Conservation (phyloP, 2,329 filamentous ascomycete genomes). For the Amauroascus verrucosus region DNA sequence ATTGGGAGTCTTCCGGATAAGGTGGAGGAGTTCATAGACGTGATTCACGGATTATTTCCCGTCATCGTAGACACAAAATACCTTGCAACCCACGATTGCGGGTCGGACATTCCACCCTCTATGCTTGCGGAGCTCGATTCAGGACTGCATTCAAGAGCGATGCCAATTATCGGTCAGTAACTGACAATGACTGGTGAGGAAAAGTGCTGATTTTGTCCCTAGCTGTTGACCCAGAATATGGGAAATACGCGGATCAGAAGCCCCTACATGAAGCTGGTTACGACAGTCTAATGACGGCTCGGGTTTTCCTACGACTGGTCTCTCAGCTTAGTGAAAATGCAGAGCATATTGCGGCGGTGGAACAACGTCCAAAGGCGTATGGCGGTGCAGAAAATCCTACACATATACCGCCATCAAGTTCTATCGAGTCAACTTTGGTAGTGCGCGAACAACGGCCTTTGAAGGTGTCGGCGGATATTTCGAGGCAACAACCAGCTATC, state of each 20-base stretch:
- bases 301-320: conserved; percentile 47
- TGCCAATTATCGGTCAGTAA: conserved; percentile 26
- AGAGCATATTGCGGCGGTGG: not conserved
- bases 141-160: conserved; percentile 20
- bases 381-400: not conserved
- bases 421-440: not conserved
- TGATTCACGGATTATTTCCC: conserved; percentile 46
- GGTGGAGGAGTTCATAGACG: conserved; percentile 44
- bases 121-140: conserved; percentile 8
- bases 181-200: not conserved
- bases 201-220: conserved; percentile 1
- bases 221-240: conserved; percentile 26
- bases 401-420: not conserved
- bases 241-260: conserved; percentile 23
- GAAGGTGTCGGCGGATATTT: not conserved
- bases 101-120: conserved; percentile 14
- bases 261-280: conserved; percentile 51
- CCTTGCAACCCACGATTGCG: conserved; percentile 48
- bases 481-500: conserved; percentile 18
- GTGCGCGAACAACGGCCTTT: not conserved
- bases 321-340: conserved; percentile 39
- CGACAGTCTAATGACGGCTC: conserved; percentile 52
- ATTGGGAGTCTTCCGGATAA: conserved; percentile 48
- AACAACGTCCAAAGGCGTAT: not conserved
- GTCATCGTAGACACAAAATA: conserved; percentile 54